Base-by-base conservation (phyloP, 78 protist genomes). In the Guillardia theta region DNA sequence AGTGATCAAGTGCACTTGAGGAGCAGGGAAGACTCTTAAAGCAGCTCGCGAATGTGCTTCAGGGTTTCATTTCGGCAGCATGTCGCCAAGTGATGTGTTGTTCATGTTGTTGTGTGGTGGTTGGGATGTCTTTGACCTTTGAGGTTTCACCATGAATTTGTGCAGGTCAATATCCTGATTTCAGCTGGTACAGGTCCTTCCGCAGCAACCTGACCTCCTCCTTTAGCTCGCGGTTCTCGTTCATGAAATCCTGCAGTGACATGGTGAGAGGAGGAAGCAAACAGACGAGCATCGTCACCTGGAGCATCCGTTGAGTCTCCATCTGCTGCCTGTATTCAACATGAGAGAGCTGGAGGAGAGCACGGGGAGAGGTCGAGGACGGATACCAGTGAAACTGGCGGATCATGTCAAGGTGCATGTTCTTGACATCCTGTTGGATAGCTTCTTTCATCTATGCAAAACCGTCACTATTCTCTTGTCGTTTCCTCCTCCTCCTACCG, bases 321-420 rank as follows among this genome's bases (percentile, higher is more conserved):
- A 43, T 33, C 83, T 70, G 83, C 41, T 70, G 83, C 83, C n/a
- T 24, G n/a, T n/a, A n/a, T n/a, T n/a, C n/a, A n/a, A n/a, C n/a
- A n/a, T n/a, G n/a, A n/a, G n/a, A n/a, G n/a, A n/a, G n/a, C n/a
- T n/a, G n/a, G n/a, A n/a, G n/a, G n/a, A n/a, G n/a, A n/a, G n/a
- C n/a, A n/a, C n/a, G n/a, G n/a, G n/a, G n/a, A n/a, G n/a, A n/a
- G n/a, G n/a, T n/a, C n/a, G n/a, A n/a, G n/a, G n/a, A n/a, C n/a
- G n/a, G n/a, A n/a, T n/a, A n/a, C n/a, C n/a, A n/a, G 48, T 78
- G 90, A 50, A 78, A 78, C 48, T 78, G 90, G 50, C 90, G 90
- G 44, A 78, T 45, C 90, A 78, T 78, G 48, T 78, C 90, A 30
- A 78, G 50, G 8, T 78, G 90, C 90, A 78, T 18, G 90, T 78